phyloP scores from a whole-genome alignment of 2,329 filamentous ascomycete genomes.

The Colletotrichum endophyticum region DNA sequence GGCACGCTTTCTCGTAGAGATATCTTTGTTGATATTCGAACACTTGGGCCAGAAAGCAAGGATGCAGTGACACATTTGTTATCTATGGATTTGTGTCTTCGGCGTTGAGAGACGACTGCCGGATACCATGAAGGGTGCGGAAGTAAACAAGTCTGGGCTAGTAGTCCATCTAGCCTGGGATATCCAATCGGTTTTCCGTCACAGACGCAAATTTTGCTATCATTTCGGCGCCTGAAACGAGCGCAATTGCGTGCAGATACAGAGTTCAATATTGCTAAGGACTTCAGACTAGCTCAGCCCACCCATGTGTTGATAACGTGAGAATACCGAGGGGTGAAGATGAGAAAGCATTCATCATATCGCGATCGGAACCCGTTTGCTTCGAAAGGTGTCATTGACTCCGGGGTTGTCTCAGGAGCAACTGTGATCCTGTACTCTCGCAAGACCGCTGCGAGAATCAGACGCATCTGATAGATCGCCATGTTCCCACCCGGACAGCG shows the following conservation, averaged over 20 bases:
- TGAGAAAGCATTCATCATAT: conserved; percentile 16
- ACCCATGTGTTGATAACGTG: neutral
- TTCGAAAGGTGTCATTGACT: conserved; percentile 21
- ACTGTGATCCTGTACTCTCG: neutral
- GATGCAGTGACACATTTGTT: neutral
- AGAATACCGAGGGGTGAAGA: conserved; percentile 16
- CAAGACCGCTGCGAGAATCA: neutral
- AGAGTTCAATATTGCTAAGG: neutral
- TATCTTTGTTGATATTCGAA: too few species aligned
- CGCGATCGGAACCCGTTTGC: conserved; percentile 23
- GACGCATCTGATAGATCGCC: neutral
- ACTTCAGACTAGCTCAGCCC: neutral
- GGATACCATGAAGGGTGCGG: neutral
- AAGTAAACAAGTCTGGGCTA: neutral
- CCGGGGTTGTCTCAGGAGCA: neutral
- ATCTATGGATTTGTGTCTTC: neutral
- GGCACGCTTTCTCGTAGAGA: too few species aligned
- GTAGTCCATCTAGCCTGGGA: neutral
- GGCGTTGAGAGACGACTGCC: neutral
- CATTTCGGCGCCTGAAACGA: neutral
- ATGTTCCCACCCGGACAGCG: neutral
- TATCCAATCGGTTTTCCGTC: neutral
- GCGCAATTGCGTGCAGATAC: neutral
- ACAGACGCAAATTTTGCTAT: neutral
- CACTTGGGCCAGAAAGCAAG: neutral